Evolutionary conservation across 2,329 filamentous ascomycete genomes (phyloP), one percentile per base, ranked within the genome.

Genomic region (Arthrobotrys sinensis): DNA sequence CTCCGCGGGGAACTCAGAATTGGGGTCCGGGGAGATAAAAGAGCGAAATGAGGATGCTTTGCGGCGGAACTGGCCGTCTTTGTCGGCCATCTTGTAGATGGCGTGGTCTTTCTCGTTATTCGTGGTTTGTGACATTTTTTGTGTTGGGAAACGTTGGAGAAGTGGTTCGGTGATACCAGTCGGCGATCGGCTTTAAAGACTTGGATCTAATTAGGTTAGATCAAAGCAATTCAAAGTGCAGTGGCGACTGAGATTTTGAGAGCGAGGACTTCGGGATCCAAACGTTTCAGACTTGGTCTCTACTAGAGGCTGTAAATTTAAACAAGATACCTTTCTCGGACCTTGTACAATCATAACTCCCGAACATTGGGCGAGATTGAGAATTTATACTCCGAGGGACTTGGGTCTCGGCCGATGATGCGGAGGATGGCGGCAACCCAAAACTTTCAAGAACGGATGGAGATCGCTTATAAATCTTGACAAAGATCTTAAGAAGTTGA

Each of bases 381-480:
- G 16, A 24, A 45, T 63, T 45, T 43, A 63, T 45, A 45, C 36
- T 32, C 2, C 19, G n/a, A 46, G 4, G 12, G 34, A 16, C 12
- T 14, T 36, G 19, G 21, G 5, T 63, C 40, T 63, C 40, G 57
- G 40, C 57, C 57, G 57, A 63, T 45, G 57, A 36, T 28, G 14
- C 36, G 24, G 32, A 14, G 8, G 8, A 16, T 10, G 2, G 8
- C n/a, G 19, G 19, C 1, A 66, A 21, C 12, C 21, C 2, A 36
- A 43, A 57, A 38, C 5, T 14, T 38, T 38, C 19, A 38, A 32
- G n/a, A 57, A 57, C 16, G 24, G 24, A 28, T 11, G 36, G 16
- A 16, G 40, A 21, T n/a, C 12, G 70, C 70, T 75, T 75, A 75
- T 75, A 75, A 75, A 75, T 67, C 70, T 75, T 75, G 70, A 75